phyloP scores from a whole-genome alignment of 2,329 filamentous ascomycete genomes.

The Aquanectria penicillioides region DNA sequence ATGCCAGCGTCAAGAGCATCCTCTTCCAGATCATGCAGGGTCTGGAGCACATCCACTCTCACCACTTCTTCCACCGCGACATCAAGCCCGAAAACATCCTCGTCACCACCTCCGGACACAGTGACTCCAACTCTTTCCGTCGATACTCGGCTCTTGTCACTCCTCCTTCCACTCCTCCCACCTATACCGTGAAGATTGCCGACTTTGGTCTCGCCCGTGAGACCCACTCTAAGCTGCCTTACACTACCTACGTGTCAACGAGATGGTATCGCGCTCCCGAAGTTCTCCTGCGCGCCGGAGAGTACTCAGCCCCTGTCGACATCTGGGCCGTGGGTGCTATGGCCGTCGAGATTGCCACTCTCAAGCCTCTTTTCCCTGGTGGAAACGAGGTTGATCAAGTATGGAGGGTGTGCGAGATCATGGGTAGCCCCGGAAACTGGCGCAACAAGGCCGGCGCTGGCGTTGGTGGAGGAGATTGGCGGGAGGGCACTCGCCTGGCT shows the following conservation, averaged over 20 bases:
- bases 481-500: slow-evolving; percentile 89
- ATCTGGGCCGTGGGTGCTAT: slow-evolving; percentile 99
- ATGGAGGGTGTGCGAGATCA: slow-evolving; percentile 98
- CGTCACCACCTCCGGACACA: slow-evolving; percentile 87
- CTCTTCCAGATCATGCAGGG: slow-evolving; percentile 96
- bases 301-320: slow-evolving; percentile 97
- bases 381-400: slow-evolving; percentile 99
- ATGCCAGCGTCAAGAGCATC: slow-evolving; percentile 94
- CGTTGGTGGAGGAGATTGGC: slow-evolving; percentile 97
- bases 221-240: slow-evolving; percentile 94
- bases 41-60: slow-evolving; percentile 95
- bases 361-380: slow-evolving; percentile 96
- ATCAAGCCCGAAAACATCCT: slow-evolving; percentile 99
- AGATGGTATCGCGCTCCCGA: slow-evolving; percentile 98
- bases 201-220: slow-evolving; percentile 98
- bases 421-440: slow-evolving; percentile 99
- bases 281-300: slow-evolving; percentile 89
- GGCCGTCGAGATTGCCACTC: slow-evolving; percentile 95
- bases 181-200: slow-evolving; percentile 97
- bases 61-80: slow-evolving; percentile 98
- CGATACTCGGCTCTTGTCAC: slow-evolving; percentile 94
- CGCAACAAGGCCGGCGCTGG: slow-evolving; percentile 89
- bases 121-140: slow-evolving; percentile 85
- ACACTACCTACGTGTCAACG: slow-evolving; percentile 98
- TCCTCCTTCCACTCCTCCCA: slow-evolving; percentile 90